Base-by-base conservation (phyloP, 2,329 filamentous ascomycete genomes). In the Talaromyces albobiverticillius region DNA sequence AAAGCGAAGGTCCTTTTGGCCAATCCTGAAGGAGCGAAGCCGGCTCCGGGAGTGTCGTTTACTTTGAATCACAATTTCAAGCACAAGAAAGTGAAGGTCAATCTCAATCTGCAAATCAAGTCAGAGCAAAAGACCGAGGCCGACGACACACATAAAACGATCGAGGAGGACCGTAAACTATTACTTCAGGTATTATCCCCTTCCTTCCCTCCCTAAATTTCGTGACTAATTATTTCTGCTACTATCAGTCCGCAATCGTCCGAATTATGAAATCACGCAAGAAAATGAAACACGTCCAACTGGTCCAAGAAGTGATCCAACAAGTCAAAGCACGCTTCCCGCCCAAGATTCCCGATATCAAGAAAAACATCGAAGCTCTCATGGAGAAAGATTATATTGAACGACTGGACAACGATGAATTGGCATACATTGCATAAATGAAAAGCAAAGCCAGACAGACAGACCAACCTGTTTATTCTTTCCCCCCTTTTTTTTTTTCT, bases 191-290 rank as follows among this genome's bases (percentile, higher is more conserved):
- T 96, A 82, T 73, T 87, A 80, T 60, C 54, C 50, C 53, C 45
- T 14, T 23, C 14, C 40, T 38, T 58, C 51, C 36, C 10, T 29
- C 3, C 9, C 11, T 20, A 29, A 16, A 11, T 25, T 60, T 54
- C 40, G 40, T 59, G 54, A 56, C 6, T 22, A 23, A 16, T 7
- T 5, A 75, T 60, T 34, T 14, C 59, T 63, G 57, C 62, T 46
- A 49, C 13, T 41, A 55, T 4, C 48, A 99, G 93, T 97, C 94
- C 59, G 92, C 93, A 22, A 97, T 99, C 71, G 94, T 99, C 54
- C 90, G 94, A 67, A 96, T 99, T 78, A 99, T 99, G 94, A 99
- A 99, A 79, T 95, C 93, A 3, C 88, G 94, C 57, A 97, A 99
- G 85, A 90, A 88, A 77, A 95, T 97, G 90, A 97, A 96, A 83